A percentile compares a stretch with the other conserved stretches of the same genome.
Conservation (phyloP, 768 basidiomycete species). For the Leccinum incarnatum region DNA sequence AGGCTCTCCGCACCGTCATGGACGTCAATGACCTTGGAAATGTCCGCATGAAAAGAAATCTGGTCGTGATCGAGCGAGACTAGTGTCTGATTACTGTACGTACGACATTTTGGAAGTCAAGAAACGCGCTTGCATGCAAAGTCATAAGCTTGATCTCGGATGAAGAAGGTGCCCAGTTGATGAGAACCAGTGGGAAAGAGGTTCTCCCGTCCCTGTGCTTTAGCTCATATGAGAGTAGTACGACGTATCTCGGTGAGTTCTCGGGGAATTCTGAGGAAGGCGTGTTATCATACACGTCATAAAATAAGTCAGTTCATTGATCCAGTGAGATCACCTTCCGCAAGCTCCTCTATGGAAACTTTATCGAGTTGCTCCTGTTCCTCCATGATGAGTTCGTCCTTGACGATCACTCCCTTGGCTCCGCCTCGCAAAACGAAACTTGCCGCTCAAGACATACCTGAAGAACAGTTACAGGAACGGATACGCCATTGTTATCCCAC, state of each 20-base stretch:
- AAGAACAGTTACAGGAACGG: constrained; percentile 89
- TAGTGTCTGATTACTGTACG: constrained; percentile 25
- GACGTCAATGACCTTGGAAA: constrained; percentile 78
- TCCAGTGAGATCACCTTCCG: constrained; percentile 57
- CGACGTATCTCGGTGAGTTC: constrained; percentile 80
- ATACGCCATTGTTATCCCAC: constrained; percentile 87
- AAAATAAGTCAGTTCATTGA: neutral
- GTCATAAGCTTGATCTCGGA: constrained; percentile 76
- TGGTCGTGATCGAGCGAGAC: constrained; percentile 1
- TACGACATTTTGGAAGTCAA: constrained; percentile 79
- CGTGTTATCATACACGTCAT: neutral
- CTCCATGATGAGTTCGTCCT: constrained; percentile 73
- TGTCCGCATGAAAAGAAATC: constrained; percentile 52
- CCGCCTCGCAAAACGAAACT: constrained; percentile 74
- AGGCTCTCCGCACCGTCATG: constrained; percentile 79
- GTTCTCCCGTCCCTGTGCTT: constrained; percentile 77
- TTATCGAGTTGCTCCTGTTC: constrained; percentile 78
- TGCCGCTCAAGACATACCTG: constrained; percentile 67
- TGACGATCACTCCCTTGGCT: constrained; percentile 77
- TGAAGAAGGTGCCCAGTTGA: constrained; percentile 84
- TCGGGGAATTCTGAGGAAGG: constrained; percentile 71
- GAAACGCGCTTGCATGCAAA: constrained; percentile 77
- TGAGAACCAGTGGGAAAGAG: constrained; percentile 79
- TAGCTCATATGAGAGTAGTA: constrained; percentile 75
- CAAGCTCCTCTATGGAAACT: constrained; percentile 78